These are phyloP conservation scores for Fusarium chuoi DNA, from an alignment of 2,329 filamentous ascomycete genomes.

Conservation along the genomic window DNA sequence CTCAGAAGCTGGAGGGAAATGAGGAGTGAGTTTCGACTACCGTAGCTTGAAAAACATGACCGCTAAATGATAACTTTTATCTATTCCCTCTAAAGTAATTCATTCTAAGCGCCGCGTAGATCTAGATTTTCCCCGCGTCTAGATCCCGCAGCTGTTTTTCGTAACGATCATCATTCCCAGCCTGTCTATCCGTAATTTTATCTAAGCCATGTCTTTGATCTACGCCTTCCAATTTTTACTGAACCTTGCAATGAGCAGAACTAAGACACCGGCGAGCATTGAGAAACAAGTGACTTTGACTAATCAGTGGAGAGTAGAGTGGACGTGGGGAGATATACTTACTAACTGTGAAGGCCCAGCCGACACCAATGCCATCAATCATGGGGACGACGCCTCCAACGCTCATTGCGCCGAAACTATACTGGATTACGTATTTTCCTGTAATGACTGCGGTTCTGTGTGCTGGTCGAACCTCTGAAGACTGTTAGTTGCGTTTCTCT, in stretches of 20 bases:
- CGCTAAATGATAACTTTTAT: constrained; percentile 1
- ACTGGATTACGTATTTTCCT: constrained; percentile 43
- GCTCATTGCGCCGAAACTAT: constrained; percentile 41
- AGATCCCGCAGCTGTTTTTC: not conserved
- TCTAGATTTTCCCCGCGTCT: not conserved
- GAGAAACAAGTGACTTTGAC: constrained; percentile 18
- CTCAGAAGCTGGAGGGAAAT: not conserved
- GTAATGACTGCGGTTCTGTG: constrained; percentile 42
- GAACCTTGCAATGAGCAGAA: constrained; percentile 34
- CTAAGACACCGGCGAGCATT: constrained; percentile 14
- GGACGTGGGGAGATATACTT: not conserved
- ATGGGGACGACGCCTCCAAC: constrained; percentile 41
- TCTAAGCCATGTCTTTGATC: not conserved
- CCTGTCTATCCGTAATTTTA: not conserved
- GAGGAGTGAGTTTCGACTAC: not conserved
- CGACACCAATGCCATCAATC: constrained; percentile 38
- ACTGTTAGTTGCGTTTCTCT: not conserved
- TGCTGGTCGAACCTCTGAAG: constrained; percentile 32
- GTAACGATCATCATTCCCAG: not conserved
- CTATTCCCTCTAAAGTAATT: constrained; percentile 8
- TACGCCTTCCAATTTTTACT: constrained; percentile 36
- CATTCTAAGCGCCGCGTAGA: not conserved
- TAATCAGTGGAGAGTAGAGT: not conserved
- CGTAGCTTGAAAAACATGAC: not conserved
- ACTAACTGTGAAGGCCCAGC: constrained; percentile 42